These are phyloP conservation scores for Termitomyces sp. DNA, from an alignment of 768 basidiomycete genomes.

Conservation along the genomic window DNA sequence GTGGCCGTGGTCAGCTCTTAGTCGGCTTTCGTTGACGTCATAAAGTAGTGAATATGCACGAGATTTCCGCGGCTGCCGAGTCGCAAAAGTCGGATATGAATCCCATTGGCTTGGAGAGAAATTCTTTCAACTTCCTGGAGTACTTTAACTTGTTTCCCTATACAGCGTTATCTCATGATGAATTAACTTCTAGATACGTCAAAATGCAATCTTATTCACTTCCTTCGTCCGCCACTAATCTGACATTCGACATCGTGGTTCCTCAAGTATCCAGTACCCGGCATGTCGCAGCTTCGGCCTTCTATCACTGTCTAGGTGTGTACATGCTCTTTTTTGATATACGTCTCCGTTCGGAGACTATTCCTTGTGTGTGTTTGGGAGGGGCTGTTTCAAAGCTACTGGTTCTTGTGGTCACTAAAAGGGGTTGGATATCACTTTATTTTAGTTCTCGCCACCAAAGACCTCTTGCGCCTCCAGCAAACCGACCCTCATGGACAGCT, in stretches of 20 bases:
- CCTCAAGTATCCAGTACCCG: conserved; percentile 62
- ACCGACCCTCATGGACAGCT: conserved; percentile 45
- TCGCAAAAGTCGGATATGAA: conserved; percentile 53
- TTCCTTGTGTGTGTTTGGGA: neutral
- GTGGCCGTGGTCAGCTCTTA: conserved; percentile 24
- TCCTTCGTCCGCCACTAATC: conserved; percentile 34
- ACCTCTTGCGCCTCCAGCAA: conserved; percentile 59
- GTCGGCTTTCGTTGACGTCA: neutral
- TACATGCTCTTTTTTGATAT: neutral
- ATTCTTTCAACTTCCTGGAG: conserved; percentile 80
- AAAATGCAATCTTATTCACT: conserved; percentile 69
- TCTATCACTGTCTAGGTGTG: conserved; percentile 82
- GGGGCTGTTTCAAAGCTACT: neutral
- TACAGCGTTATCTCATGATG: neutral
- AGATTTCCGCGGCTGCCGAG: conserved; percentile 26
- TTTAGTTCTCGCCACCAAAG: conserved; percentile 73
- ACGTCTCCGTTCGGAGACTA: neutral
- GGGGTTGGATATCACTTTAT: conserved; percentile 1
- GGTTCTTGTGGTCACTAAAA: neutral
- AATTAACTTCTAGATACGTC: conserved; percentile 48
- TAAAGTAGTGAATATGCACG: conserved; percentile 10
- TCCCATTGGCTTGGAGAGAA: conserved; percentile 59
- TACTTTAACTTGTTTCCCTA: conserved; percentile 22
- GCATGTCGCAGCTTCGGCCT: conserved; percentile 75
- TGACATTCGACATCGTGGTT: conserved; percentile 63